Evolutionary conservation across 805 yeast genomes (phyloP).

Genomic region (Starmerella lactis-condensi): DNA sequence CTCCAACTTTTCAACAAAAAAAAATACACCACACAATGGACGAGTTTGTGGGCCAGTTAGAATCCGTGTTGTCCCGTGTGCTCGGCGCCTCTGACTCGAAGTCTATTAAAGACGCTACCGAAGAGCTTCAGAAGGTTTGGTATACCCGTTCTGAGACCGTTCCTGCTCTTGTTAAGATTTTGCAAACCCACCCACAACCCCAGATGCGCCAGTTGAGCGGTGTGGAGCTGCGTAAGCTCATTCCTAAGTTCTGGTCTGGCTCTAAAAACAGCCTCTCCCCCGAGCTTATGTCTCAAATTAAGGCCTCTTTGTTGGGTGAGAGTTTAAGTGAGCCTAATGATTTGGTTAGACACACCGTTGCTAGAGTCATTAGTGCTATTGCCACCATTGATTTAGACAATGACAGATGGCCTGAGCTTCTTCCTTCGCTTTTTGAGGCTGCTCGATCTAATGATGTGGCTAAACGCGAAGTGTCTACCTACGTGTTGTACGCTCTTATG

Average conservation of each 20-base stretch:
- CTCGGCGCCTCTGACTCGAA: conserved; percentile 57
- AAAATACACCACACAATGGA: conserved; percentile 7
- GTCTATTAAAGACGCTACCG: conserved; percentile 68
- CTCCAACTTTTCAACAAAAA: too few species aligned
- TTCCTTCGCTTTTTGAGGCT: conserved; percentile 51
- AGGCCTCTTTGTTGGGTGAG: conserved; percentile 46
- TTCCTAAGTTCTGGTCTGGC: conserved; percentile 45
- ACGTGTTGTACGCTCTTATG: conserved; percentile 54
- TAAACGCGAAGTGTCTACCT: conserved; percentile 65
- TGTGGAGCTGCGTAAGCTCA: conserved; percentile 81
- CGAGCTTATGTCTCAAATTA: conserved; percentile 38
- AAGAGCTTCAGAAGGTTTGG: conserved; percentile 50
- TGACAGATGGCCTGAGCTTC: conserved; percentile 55
- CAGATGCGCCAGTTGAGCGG: conserved; percentile 84
- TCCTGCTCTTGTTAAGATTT: conserved; percentile 66
- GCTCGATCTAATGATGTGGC: conserved; percentile 40
- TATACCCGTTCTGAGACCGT: conserved; percentile 53
- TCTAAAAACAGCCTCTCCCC: conserved; percentile 27
- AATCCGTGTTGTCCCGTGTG: conserved; percentile 59
- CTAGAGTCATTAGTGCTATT: conserved; percentile 76
- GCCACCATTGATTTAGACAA: conserved; percentile 57
- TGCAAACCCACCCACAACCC: conserved; percentile 49
- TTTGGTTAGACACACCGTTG: conserved; percentile 67
- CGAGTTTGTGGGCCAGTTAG: conserved; percentile 37
- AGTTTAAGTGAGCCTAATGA: conserved; percentile 47